phyloP scores from a whole-genome alignment of 116 monocot species.

The Phalaenopsis hybrid region DNA sequence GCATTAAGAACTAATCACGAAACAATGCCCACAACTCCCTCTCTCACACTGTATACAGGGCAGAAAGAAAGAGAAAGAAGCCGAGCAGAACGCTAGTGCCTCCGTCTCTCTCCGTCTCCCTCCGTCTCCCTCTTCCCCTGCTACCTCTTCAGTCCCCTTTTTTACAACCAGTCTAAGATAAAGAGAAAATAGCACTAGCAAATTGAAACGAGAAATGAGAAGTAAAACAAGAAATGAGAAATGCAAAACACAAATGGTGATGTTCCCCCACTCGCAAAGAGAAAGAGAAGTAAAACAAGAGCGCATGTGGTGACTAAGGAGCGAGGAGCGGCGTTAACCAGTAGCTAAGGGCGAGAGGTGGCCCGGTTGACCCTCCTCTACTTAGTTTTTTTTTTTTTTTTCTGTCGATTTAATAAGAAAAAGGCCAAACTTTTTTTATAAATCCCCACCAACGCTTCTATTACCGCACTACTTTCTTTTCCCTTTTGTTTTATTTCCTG shows the following conservation, averaged over 20 bases:
- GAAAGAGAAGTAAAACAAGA: neutral
- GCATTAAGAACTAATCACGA: neutral
- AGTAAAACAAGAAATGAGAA: neutral
- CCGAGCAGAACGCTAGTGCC: constrained; percentile 22
- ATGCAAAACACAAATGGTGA: neutral
- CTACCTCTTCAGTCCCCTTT: neutral
- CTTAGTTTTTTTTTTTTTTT: neutral
- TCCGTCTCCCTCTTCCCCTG: constrained; percentile 17
- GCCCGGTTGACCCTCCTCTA: neutral
- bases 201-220: no score
- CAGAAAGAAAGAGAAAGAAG: constrained; percentile 44
- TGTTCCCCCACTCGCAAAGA: neutral
- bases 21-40: constrained; percentile 24
- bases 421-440: neutral
- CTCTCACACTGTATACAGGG: constrained; percentile 15
- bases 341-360: neutral
- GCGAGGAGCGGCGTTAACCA: neutral
- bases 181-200: neutral
- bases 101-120: constrained; percentile 30
- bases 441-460: neutral
- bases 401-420: neutral
- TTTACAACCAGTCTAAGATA: neutral
- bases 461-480: neutral
- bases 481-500: neutral
- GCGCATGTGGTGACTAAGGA: neutral